Conservation (phyloP, 768 basidiomycete species). For the Trametes cingulata region DNA sequence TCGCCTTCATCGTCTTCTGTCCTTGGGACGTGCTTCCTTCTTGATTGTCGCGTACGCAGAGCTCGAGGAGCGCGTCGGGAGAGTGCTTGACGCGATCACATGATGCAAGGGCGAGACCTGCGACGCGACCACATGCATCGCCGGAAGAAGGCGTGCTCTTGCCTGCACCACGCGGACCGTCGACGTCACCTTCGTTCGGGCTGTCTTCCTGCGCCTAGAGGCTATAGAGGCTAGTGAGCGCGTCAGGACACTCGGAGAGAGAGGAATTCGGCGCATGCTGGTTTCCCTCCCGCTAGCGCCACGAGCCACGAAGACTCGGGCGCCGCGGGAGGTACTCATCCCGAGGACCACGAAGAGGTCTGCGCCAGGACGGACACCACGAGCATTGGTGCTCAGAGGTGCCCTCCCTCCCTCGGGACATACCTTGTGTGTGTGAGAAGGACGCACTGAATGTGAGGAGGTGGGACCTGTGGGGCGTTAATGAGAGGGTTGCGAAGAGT, state of each 20-base stretch:
- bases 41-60: too few species aligned
- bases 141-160: background rate
- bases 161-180: background rate
- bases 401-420: background rate
- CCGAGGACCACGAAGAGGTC: conserved; percentile 7
- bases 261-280: conserved; percentile 1
- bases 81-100: conserved; percentile 4
- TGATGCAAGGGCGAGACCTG: background rate
- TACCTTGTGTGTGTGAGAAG: background rate
- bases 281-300: background rate
- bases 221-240: too few species aligned
- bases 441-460: too few species aligned
- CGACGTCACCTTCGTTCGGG: background rate
- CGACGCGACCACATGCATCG: background rate
- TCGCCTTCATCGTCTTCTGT: too few species aligned
- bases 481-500: too few species aligned
- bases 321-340: background rate
- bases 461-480: too few species aligned
- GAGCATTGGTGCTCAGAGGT: background rate
- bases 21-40: too few species aligned
- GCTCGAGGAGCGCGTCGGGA: background rate
- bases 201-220: too few species aligned
- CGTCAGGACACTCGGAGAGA: too few species aligned
- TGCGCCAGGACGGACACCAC: conserved; percentile 1
- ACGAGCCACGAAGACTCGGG: too few species aligned